Percentiles rank a stretch among this genome's conserved stretches.
phyloP scores from a whole-genome alignment of 2,329 filamentous ascomycete species.

The Calonectria ilicicola region DNA sequence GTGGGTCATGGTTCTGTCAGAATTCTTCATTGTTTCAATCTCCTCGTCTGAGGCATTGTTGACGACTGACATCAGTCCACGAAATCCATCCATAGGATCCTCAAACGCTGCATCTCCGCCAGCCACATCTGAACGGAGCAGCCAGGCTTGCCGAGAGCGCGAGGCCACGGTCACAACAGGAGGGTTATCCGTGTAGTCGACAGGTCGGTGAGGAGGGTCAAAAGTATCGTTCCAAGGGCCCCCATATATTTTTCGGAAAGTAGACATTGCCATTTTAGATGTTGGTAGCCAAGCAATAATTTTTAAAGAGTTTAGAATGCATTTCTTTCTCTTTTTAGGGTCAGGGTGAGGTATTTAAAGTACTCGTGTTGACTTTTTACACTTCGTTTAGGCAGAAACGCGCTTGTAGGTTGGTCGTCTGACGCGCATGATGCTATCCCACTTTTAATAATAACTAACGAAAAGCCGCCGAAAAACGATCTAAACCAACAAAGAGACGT shows the following conservation, averaged over 20 bases:
- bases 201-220: not conserved
- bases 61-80: not conserved
- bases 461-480: too few species aligned
- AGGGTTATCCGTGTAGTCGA: not conserved
- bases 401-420: not conserved
- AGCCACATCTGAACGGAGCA: not conserved
- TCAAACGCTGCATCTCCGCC: not conserved
- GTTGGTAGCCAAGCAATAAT: not conserved
- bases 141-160: not conserved
- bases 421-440: not conserved
- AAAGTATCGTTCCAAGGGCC: not conserved
- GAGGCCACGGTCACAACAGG: not conserved
- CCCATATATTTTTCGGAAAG: not conserved
- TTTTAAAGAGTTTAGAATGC: not conserved
- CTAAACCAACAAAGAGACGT: too few species aligned
- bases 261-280: not conserved
- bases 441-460: not conserved
- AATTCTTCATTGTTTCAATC: not conserved
- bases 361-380: too few species aligned
- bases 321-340: too few species aligned
- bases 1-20: not conserved
- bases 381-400: not conserved
- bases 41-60: not conserved
- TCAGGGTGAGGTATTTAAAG: not conserved
- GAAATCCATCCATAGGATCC: not conserved